Evolutionary conservation across 2,329 filamentous ascomycete species (phyloP), one percentile per base, ranked within the genome.

Genomic region (Scopulariopsis brevicaulis): DNA sequence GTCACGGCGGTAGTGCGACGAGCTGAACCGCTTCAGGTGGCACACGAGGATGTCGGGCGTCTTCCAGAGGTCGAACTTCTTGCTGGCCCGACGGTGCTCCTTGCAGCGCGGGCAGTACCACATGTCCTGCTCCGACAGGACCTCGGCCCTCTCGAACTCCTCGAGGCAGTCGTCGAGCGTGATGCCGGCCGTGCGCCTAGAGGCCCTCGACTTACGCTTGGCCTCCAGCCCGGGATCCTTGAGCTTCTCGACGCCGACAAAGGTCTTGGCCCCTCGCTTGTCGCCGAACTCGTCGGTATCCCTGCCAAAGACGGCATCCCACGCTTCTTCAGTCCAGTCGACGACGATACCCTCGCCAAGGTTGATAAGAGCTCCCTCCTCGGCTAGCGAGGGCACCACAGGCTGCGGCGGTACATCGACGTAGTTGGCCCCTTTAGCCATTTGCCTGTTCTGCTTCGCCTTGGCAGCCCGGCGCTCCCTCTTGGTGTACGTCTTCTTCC

Each of bases 21-120:
- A 91, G 68, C 90, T 96, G 70, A 99, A 99, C 7, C 94, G 85
- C 77, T 99, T 99, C 55, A 99, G 79, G 68, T 99, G 94, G 61
- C 96, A 87, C 51, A 97, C 87, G 18, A 99, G 80, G 61, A 97
- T 95, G 69, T 99, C 94, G 0, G 94, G 94, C 2, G 89, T 87
- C 67, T 93, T 96, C 94, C 94, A 99, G 20, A 99, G 82, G 67
- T 97, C 92, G 57, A 99, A 90, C 66, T 94, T 96, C 77, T 99
- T 99, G 73, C 87, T 92, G 22, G 94, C 94, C 60, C 90, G 86
- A 18, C 90, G 85, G 66, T 96, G 87, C 65, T 96, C 90, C 70
- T 97, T 97, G 79, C 94, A 99, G 34, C 90, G 84, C 59, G 90
- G 93, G 68, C 94, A 99, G 69, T 95, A 97, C 94, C 94, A 99